phyloP scores from a whole-genome alignment of 1,284 basidiomycete species.

The Sporisorium reilianum region DNA sequence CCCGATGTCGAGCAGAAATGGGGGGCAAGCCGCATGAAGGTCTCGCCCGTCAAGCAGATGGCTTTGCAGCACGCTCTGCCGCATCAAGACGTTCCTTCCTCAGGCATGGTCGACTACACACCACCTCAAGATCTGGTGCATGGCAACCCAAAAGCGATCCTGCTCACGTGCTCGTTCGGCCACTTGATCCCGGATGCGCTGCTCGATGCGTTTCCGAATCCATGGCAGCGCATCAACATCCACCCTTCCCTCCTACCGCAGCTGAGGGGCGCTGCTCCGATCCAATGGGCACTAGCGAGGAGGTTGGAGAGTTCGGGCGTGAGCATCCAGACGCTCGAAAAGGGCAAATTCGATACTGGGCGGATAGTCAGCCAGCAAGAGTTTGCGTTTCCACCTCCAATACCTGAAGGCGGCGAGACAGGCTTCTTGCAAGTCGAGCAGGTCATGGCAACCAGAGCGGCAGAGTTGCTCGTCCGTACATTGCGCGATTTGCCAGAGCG shows the following conservation, averaged over 20 bases:
- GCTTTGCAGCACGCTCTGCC: slow-evolving; percentile 40
- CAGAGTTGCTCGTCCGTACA: slow-evolving; percentile 78
- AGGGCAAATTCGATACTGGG: slow-evolving; percentile 56
- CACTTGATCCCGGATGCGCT: slow-evolving; percentile 81
- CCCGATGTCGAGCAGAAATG: slow-evolving; percentile 70
- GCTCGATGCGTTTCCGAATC: slow-evolving; percentile 76
- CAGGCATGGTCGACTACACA: slow-evolving; percentile 32
- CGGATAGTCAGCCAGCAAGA: slow-evolving; percentile 30
- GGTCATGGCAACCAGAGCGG: slow-evolving; percentile 77
- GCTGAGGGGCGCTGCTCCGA: slow-evolving; percentile 91
- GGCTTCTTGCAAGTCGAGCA: slow-evolving; percentile 76
- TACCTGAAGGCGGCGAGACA: slow-evolving; percentile 59
- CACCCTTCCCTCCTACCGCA: slow-evolving; percentile 89
- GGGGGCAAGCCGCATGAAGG: slow-evolving; percentile 60
- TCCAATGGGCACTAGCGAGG: slow-evolving; percentile 80
- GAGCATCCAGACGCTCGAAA: slow-evolving; percentile 55
- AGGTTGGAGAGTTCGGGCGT: slow-evolving; percentile 47
- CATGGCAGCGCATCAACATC: slow-evolving; percentile 81
- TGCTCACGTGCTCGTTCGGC: slow-evolving; percentile 93
- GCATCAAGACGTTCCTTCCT: slow-evolving; percentile 31
- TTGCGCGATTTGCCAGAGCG: slow-evolving; percentile 75
- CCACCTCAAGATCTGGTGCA: slow-evolving; percentile 11
- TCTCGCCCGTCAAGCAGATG: slow-evolving; percentile 56
- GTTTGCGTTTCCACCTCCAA: slow-evolving; percentile 71
- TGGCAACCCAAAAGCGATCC: slow-evolving; percentile 70